These are phyloP conservation scores for Peltaster fructicola DNA, from an alignment of 2,329 filamentous ascomycete species.

Conservation along the genomic window DNA sequence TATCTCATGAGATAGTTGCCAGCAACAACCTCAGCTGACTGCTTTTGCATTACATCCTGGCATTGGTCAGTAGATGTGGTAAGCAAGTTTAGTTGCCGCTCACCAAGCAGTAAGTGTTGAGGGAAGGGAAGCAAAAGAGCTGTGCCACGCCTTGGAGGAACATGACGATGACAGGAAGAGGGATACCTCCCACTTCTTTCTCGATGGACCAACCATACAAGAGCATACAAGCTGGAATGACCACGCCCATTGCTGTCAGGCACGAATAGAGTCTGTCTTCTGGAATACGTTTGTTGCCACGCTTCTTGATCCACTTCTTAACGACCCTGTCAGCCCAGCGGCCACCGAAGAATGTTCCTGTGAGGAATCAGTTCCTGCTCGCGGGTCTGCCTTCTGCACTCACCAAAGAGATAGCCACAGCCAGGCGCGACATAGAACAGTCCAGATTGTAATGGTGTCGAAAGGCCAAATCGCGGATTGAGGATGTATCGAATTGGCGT, in stretches of 20 bases:
- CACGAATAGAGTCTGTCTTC: slow-evolving; percentile 50
- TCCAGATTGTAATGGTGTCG: slow-evolving; percentile 46
- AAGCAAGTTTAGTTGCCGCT: not conserved
- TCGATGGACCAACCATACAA: slow-evolving; percentile 51
- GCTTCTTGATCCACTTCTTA: slow-evolving; percentile 43
- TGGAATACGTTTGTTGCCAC: slow-evolving; percentile 40
- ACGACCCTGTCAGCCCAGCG: slow-evolving; percentile 52
- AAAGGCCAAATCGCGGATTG: slow-evolving; percentile 55
- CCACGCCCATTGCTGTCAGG: slow-evolving; percentile 36
- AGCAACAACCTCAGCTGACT: slow-evolving; percentile 51
- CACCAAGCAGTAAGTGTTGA: slow-evolving; percentile 60
- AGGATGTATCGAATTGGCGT: slow-evolving; percentile 52
- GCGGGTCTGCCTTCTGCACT: no score
- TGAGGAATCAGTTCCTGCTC: no score
- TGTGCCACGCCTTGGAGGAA: slow-evolving; percentile 60
- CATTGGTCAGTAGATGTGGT: not conserved
- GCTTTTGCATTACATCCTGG: slow-evolving; percentile 53
- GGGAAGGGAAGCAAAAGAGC: slow-evolving; percentile 54
- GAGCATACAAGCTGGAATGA: slow-evolving; percentile 45
- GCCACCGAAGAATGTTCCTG: slow-evolving; percentile 57
- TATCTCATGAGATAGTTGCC: slow-evolving; percentile 69
- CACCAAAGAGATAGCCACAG: slow-evolving; percentile 46
- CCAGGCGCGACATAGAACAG: slow-evolving; percentile 62
- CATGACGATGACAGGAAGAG: slow-evolving; percentile 52
- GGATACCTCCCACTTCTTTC: slow-evolving; percentile 35